phyloP scores from a whole-genome alignment of 306 rosid genomes.

The Erythrophleum fordii region DNA sequence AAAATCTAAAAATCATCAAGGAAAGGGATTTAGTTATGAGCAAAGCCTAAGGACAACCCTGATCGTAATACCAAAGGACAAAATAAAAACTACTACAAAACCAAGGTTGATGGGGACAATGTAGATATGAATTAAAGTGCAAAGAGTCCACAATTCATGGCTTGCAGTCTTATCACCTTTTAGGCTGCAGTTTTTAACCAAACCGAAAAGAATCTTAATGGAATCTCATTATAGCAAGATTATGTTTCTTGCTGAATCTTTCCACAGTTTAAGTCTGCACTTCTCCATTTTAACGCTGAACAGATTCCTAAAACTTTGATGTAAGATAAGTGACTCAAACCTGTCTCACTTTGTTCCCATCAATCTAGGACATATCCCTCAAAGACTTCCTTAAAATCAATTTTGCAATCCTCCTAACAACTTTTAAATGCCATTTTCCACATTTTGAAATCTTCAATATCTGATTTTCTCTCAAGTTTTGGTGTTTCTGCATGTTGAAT shows the following conservation, averaged over 20 bases:
- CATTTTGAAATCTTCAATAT: slow-evolving; percentile 10
- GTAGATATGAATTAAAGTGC: too few species aligned
- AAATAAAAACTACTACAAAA: too few species aligned
- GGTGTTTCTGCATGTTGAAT: slow-evolving; percentile 37
- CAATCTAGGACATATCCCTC: not conserved
- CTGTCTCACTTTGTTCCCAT: not conserved
- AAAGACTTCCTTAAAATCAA: not conserved
- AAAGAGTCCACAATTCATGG: too few species aligned
- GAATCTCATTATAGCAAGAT: not conserved
- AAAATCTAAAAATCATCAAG: too few species aligned
- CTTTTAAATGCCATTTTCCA: not conserved
- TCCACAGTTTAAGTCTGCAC: not conserved
- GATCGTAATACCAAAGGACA: too few species aligned
- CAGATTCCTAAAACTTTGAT: too few species aligned
- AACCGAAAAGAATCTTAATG: not conserved
- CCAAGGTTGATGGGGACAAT: too few species aligned
- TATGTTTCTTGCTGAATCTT: not conserved
- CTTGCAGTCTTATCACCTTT: too few species aligned
- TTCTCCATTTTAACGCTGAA: too few species aligned
- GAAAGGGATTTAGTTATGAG: too few species aligned
- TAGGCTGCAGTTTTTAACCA: not conserved
- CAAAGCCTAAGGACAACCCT: too few species aligned
- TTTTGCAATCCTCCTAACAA: not conserved
- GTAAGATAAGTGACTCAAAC: not conserved
- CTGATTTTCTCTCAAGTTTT: not conserved